Evolutionary conservation across 148 eudicot species (phyloP), one percentile per base, ranked within the genome.

Genomic region (Mesembryanthemum crystallinum): DNA sequence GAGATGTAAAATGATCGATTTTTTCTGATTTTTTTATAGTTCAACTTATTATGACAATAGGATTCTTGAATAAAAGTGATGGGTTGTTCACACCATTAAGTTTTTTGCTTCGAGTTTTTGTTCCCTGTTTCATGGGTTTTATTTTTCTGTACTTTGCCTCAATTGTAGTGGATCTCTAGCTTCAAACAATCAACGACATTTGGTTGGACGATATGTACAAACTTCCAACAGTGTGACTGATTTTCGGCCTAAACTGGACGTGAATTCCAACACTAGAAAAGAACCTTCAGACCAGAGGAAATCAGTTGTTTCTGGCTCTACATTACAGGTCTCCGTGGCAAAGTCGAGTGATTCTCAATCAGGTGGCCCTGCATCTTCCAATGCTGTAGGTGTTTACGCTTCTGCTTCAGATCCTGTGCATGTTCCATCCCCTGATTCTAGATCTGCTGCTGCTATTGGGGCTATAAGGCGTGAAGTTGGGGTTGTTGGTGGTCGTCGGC

Each of bases 361-460:
- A 11, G 68, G 77, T 67, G 76, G 75, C 28, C 58, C 71, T 51
- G 77, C 86, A 82, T 82, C 89, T 25, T 87, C 80, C 73, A 87
- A 81, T 81, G 87, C 85, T 54, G 89, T 87, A 27, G 93, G 98
- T 63, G 88, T 92, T 71, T 91, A 89, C 74, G 90, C 98, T 18
- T 95, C 97, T 59, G 84, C 91, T 70, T 95, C 90, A 15, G 99
- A 95, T 86, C 97, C 97, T 80, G 96, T 92, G 77, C 99, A 95
- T 78, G 92, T 92, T 67, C 99, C 97, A 73, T 91, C 94, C 17
- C 85, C 79, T 68, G 86, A 88, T 73, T 89, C 96, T 39, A 87
- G 89, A 83, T 82, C 91, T 15, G 85, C 91, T 74, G 85, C 90
- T 55, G 84, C 85, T 64, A 77, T 91, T 83, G 96, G 98, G 55